Evolutionary conservation across 2,329 filamentous ascomycete genomes (phyloP).

Genomic region (Cercospora beticola): DNA sequence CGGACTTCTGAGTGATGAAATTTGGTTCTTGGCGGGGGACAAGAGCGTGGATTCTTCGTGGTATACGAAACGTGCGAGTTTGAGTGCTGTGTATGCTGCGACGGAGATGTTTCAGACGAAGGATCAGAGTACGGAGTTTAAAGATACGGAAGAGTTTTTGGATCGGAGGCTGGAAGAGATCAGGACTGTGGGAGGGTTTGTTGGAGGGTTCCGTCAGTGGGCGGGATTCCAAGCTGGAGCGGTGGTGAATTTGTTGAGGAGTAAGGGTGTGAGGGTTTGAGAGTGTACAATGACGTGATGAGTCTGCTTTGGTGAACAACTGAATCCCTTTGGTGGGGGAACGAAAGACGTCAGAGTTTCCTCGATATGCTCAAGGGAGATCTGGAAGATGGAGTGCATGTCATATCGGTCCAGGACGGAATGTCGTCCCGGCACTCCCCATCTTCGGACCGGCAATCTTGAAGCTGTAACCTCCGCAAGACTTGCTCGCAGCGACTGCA

Average conservation of each 20-base stretch:
- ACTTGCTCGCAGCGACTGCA: too few relatives aligned
- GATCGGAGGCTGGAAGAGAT: conserved; percentile 71
- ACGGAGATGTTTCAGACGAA: conserved; percentile 92
- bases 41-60: conserved; percentile 77
- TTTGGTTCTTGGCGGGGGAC: conserved; percentile 84
- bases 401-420: neutral
- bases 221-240: conserved; percentile 77
- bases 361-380: neutral
- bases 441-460: too few relatives aligned
- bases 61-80: conserved; percentile 71
- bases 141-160: conserved; percentile 77
- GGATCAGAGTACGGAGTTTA: conserved; percentile 70
- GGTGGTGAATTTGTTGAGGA: conserved; percentile 77
- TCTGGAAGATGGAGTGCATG: neutral
- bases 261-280: conserved; percentile 81
- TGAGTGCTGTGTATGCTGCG: conserved; percentile 67
- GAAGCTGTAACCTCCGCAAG: too few relatives aligned
- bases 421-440: too few relatives aligned
- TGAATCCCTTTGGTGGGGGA: neutral
- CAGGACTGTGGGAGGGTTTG: conserved; percentile 59
- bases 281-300: neutral
- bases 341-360: neutral
- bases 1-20: conserved; percentile 81
- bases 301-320: neutral
- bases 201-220: conserved; percentile 71